phyloP scores from a whole-genome alignment of 139 green algal genomes.

The Haematococcus sp. region DNA sequence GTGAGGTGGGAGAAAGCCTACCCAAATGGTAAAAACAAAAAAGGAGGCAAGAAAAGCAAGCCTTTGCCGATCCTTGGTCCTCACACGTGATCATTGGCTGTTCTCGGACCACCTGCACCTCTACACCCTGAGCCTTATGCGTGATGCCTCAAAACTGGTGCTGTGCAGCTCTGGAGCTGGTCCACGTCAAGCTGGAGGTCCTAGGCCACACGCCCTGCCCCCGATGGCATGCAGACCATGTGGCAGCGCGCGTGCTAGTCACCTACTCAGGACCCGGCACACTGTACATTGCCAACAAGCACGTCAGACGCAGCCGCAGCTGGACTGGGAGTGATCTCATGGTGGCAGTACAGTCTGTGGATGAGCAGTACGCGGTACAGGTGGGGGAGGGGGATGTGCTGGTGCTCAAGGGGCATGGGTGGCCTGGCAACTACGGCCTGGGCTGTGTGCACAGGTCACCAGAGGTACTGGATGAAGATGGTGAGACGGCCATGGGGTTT shows the following conservation, averaged over 20 bases:
- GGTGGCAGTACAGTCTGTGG: constrained; percentile 21
- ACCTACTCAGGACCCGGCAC: constrained; percentile 43
- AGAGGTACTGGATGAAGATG: neutral
- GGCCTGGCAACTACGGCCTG: constrained; percentile 12
- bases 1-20: no score
- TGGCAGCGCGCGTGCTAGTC: constrained; percentile 33
- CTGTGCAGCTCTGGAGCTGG: no score
- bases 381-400: constrained; percentile 26
- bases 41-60: no score
- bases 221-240: constrained; percentile 46
- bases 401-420: constrained; percentile 38
- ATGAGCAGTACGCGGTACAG: constrained; percentile 18
- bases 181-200: constrained; percentile 41
- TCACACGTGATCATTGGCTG: no score
- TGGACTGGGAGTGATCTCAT: neutral
- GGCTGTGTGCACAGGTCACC: neutral
- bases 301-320: constrained; percentile 21
- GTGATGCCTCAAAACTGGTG: no score
- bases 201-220: constrained; percentile 32
- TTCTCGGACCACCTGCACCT: no score
- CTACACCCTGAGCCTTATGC: no score
- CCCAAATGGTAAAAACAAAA: no score
- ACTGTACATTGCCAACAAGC: constrained; percentile 36
- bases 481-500: neutral
- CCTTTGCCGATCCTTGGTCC: no score